phyloP scores from a whole-genome alignment of 2,329 filamentous ascomycete genomes.

The Arthrobotrys musiformis region DNA sequence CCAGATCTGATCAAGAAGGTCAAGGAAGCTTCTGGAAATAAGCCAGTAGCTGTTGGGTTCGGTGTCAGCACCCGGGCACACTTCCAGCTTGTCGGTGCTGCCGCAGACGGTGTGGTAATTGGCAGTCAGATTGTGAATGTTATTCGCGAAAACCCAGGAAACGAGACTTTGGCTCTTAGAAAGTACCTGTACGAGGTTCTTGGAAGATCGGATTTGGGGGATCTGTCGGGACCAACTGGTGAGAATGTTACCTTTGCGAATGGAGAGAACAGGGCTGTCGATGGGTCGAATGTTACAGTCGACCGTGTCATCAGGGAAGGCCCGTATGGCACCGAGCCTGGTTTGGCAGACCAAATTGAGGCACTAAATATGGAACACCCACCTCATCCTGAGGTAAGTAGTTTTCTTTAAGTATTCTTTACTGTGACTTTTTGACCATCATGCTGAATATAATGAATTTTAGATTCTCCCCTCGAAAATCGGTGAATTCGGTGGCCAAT shows the following conservation, averaged over 20 bases:
- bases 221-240: conserved; percentile 60
- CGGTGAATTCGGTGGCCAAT: conserved; percentile 95
- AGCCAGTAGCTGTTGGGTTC: conserved; percentile 92
- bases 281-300: conserved; percentile 72
- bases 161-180: conserved; percentile 78
- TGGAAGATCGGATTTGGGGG: conserved; percentile 64
- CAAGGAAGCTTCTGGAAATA: conserved; percentile 89
- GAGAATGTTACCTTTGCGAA: conserved; percentile 66
- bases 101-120: conserved; percentile 94
- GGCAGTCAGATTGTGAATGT: conserved; percentile 93
- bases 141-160: conserved; percentile 74
- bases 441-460: conserved; percentile 60
- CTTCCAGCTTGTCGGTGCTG: conserved; percentile 82
- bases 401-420: no score
- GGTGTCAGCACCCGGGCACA: conserved; percentile 96
- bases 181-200: conserved; percentile 82
- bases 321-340: conserved; percentile 69
- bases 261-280: conserved; percentile 70
- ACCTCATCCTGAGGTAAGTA: conserved; percentile 61
- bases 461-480: conserved; percentile 82
- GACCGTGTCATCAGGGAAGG: conserved; percentile 74
- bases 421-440: not conserved
- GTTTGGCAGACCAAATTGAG: conserved; percentile 84
- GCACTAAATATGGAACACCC: conserved; percentile 74
- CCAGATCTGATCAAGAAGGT: conserved; percentile 85